Evolutionary conservation across 2,329 filamentous ascomycete genomes (phyloP).

Genomic region (Pyrenochaeta sp.): DNA sequence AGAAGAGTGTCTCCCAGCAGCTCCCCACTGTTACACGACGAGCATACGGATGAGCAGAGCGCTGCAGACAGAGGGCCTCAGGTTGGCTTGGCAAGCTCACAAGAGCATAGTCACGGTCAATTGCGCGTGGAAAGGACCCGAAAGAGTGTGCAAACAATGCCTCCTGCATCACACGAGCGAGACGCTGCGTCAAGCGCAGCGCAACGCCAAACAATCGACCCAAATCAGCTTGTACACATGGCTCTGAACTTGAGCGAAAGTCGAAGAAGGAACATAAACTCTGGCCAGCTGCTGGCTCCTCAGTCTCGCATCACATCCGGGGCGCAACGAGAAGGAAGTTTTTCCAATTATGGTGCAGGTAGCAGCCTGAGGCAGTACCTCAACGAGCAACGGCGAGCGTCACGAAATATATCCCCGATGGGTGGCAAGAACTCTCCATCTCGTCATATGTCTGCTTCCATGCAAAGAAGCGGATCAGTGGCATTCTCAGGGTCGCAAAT

Average conservation of each 20-base stretch:
- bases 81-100: slow-evolving; percentile 10
- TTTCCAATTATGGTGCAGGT: slow-evolving; percentile 56
- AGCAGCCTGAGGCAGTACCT: slow-evolving; percentile 73
- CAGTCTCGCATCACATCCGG: slow-evolving; percentile 59
- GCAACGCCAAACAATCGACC: slow-evolving; percentile 73
- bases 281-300: slow-evolving; percentile 62
- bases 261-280: slow-evolving; percentile 68
- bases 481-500: slow-evolving; percentile 55
- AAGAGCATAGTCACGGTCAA: slow-evolving; percentile 8
- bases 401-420: slow-evolving; percentile 68
- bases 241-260: slow-evolving; percentile 88
- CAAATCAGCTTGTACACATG: slow-evolving; percentile 91
- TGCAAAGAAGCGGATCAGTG: slow-evolving; percentile 34
- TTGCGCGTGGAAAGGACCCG: slow-evolving; percentile 33
- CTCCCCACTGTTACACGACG: slow-evolving; percentile 31
- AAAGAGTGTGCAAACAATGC: slow-evolving; percentile 12
- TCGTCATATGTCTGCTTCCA: slow-evolving; percentile 39
- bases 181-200: slow-evolving; percentile 14
- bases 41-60: slow-evolving; percentile 16
- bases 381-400: slow-evolving; percentile 73
- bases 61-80: slow-evolving; percentile 5
- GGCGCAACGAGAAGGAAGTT: slow-evolving; percentile 47
- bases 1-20: slow-evolving; percentile 18
- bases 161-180: slow-evolving; percentile 12
- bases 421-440: slow-evolving; percentile 48